Evolutionary conservation across 805 yeast genomes (phyloP), one percentile per base, ranked within the genome.

Genomic region (Nakazawaea sp.): DNA sequence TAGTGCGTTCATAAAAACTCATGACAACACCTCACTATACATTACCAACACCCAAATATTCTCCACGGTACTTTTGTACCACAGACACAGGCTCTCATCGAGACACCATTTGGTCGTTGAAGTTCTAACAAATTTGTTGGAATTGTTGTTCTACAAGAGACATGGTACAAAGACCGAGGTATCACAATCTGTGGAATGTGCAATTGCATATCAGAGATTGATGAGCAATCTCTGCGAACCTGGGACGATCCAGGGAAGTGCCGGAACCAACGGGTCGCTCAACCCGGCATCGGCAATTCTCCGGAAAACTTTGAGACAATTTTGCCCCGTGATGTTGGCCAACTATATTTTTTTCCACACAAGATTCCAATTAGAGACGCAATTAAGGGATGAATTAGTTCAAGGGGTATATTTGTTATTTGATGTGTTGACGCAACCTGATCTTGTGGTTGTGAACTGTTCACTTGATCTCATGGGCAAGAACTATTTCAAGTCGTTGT

Each of bases 161-260:
- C 19, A 33, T 19, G 19, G 17, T 4, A 18, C 13, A 5, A 13
- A 5, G 20, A 15, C 35, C 23, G 20, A 32, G 7, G 18, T 47
- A 23, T 38, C 49, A 16, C 20, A 29, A 0, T 50, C 61, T 11
- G 42, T 45, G 12, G 52, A 49, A 7, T 62, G 76, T 18, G 81
- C 79, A 0, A 48, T 58, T 10, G 55, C 78, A 3, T 70, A 62
- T 36, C 55, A 81, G 5, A 69, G 96, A 46, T 58, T 84, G 15
- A 52, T 87, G 32, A 61, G 68, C 17, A 81, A 81, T 47, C 59
- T 82, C 24, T 85, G 95, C 61, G 94, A 85, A 47, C 95, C 95
- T 3, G 64, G 71, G 8, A 55, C 60, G 33, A 48, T 58, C 21
- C 43, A 55, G 31, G 42, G 53, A 25, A 37, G 50, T 11, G 38